Conservation (phyloP, 176 grass and related monocot species). For the barley (Hordeum vulgare) region MorexV3_pseudomolecules_assembly NC_058524.1:165506052-165506551, state of each 20-base stretch:
- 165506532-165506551: too few relatives aligned
- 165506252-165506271: neutral
- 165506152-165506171: constrained; percentile 4
- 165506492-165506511: too few relatives aligned
- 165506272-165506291: constrained; percentile 12
- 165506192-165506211: neutral
- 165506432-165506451: neutral
- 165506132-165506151: constrained; percentile 13
- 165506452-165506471: neutral
- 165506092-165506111: neutral
- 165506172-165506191: constrained; percentile 14
- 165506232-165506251: neutral
- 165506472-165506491: too few relatives aligned
- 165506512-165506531: too few relatives aligned
- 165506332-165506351: neutral
- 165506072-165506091: constrained; percentile 20
- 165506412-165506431: neutral
- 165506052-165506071: neutral
- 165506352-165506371: neutral
- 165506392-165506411: constrained; percentile 2
- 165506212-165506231: neutral
- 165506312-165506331: constrained; percentile 14
- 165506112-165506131: too few relatives aligned
- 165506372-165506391: neutral
- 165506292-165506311: constrained; percentile 20